A percentile compares a stretch with the other conserved stretches of the same genome.
phyloP scores from a whole-genome alignment of 1,284 basidiomycete genomes.

The Leccinum griseonigrum region DNA sequence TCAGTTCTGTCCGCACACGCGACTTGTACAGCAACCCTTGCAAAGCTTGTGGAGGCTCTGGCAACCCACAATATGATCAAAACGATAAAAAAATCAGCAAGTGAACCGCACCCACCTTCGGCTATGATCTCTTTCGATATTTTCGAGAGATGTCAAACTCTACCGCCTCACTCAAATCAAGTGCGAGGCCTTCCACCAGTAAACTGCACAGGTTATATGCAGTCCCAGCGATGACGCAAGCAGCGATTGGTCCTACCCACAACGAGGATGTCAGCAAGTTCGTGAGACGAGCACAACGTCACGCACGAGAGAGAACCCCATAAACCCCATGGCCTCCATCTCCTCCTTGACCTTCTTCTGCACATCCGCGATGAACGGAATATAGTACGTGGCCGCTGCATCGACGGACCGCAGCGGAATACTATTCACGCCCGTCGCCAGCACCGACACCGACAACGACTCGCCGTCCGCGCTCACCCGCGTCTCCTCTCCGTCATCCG shows the following conservation, averaged over 20 bases:
- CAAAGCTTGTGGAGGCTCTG: constrained; percentile 31
- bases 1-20: constrained; percentile 82
- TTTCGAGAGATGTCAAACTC: constrained; percentile 83
- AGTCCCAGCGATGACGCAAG: constrained; percentile 89
- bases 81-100: not conserved
- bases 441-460: not conserved
- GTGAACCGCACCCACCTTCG: constrained; percentile 56
- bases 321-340: constrained; percentile 87
- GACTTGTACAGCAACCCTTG: constrained; percentile 65
- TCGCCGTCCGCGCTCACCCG: constrained; percentile 9
- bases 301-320: constrained; percentile 74
- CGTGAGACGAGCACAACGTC: not conserved
- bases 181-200: constrained; percentile 79
- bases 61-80: constrained; percentile 1
- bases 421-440: constrained; percentile 9
- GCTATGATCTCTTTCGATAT: constrained; percentile 76
- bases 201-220: constrained; percentile 89
- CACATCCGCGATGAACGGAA: constrained; percentile 70
- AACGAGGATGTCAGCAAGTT: not conserved
- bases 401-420: constrained; percentile 68
- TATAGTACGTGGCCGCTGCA: constrained; percentile 59
- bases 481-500: constrained; percentile 3
- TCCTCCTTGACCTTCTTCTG: constrained; percentile 69
- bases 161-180: constrained; percentile 82
- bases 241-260: constrained; percentile 76